phyloP scores from a whole-genome alignment of 768 basidiomycete genomes.

The Auriscalpium orientale region DNA sequence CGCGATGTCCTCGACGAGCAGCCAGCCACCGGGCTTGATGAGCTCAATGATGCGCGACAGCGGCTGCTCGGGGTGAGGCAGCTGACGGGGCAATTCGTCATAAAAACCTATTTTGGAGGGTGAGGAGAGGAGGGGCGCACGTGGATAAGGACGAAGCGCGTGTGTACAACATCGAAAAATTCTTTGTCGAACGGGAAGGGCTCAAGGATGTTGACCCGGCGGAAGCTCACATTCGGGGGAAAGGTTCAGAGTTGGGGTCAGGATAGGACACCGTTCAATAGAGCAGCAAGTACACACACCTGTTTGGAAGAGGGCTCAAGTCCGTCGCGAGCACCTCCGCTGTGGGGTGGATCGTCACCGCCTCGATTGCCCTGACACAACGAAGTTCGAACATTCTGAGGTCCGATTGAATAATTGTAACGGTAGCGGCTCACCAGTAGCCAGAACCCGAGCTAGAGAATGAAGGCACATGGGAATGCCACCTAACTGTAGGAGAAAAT shows the following conservation, averaged over 20 bases:
- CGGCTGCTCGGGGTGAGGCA: constrained; percentile 12
- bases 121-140: constrained; percentile 4
- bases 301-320: constrained; percentile 9
- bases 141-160: constrained; percentile 18
- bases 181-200: constrained; percentile 15
- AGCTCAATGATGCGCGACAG: constrained; percentile 15
- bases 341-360: constrained; percentile 9
- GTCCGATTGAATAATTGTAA: neutral
- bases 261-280: neutral
- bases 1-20: constrained; percentile 19
- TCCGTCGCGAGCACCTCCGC: constrained; percentile 16
- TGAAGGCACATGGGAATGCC: neutral
- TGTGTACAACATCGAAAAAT: constrained; percentile 19
- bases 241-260: constrained; percentile 1
- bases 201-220: constrained; percentile 14
- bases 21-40: constrained; percentile 20
- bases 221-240: constrained; percentile 18
- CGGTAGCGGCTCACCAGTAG: constrained; percentile 2
- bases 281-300: constrained; percentile 4
- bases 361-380: constrained; percentile 19
- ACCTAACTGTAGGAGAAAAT: neutral
- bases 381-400: neutral
- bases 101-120: neutral
- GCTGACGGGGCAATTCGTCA: neutral
- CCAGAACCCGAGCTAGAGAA: constrained; percentile 2